Evolutionary conservation across 2,329 filamentous ascomycete genomes (phyloP), one percentile per base, ranked within the genome.

Genomic region (Helminthosporium solani): DNA sequence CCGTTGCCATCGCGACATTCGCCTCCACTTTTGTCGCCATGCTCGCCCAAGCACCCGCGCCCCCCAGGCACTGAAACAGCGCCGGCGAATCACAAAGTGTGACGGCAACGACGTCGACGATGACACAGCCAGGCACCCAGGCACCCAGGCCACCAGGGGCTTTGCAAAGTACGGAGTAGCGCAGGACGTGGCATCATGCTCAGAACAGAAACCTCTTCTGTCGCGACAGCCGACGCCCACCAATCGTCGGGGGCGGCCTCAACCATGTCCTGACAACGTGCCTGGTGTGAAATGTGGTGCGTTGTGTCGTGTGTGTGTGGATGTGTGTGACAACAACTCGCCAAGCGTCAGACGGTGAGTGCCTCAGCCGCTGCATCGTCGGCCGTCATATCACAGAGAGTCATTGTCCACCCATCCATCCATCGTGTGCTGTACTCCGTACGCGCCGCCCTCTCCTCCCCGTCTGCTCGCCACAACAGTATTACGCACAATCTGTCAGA

Each of bases 231-330:
- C 23, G 43, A 42, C 41, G 12, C 40, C 35, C 23, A 21, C 46
- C 49, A 52, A 52, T 48, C 48, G 43, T 37, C 27, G 14, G 23
- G 38, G n/a, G 35, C 27, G 48, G 43, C 23, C 20, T 25, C 11
- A 18, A 25, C 31, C 12, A 15, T 20, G 33, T 44, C 42, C 36
- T 34, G 43, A 42, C 57, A 60, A 56, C 54, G 53, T 57, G 54
- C 44, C 50, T 45, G 52, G 54, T 52, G 44, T 40, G 42, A 42
- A 27, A 37, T 41, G 41, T 23, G 30, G 30, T n/a, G n/a, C n/a
- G n/a, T n/a, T n/a, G n/a, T n/a, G n/a, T n/a, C n/a, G n/a, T n/a
- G n/a, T n/a, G n/a, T n/a, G n/a, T n/a, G n/a, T n/a, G n/a, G n/a
- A n/a, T 16, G 21, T 38, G 46, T 52, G 46, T 47, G 49, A 31